A percentile compares a stretch with the other conserved stretches of the same genome.
Evolutionary conservation across 768 basidiomycete genomes (phyloP).

Genomic region (Trametes villosa): DNA sequence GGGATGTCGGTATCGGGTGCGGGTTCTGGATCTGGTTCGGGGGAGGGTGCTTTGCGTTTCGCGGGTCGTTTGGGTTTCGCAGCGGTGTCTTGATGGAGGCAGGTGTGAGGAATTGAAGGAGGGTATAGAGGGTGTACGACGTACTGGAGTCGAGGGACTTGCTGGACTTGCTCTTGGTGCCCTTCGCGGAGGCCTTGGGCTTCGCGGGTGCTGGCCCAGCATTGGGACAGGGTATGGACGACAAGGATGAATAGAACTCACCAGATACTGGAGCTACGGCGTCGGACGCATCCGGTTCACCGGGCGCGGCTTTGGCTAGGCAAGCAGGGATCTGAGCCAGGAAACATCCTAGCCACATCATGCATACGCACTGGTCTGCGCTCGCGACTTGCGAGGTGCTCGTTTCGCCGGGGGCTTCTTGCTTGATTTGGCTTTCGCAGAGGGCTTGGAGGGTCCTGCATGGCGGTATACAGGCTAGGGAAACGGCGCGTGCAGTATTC

Average conservation of each 20-base stretch:
- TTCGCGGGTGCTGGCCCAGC: not conserved
- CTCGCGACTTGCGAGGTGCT: not conserved
- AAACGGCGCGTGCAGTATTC: not conserved
- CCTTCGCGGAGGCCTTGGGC: not conserved
- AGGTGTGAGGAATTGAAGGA: not conserved
- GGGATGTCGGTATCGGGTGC: not conserved
- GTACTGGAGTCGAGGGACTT: not conserved
- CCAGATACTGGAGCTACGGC: not conserved
- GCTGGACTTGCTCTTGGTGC: not conserved
- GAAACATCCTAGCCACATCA: no score
- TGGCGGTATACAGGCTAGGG: not conserved
- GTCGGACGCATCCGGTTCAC: not conserved
- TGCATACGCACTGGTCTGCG: not conserved
- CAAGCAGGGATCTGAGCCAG: no score
- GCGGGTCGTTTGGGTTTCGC: not conserved
- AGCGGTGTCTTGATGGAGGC: not conserved
- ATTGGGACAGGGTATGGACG: not conserved
- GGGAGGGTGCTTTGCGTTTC: slow-evolving; percentile 5
- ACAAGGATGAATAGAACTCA: not conserved
- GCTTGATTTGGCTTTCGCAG: not conserved
- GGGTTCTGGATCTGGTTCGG: not conserved
- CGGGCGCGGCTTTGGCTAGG: no score
- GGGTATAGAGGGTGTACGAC: not conserved
- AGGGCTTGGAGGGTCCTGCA: slow-evolving; percentile 1
- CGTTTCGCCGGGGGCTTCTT: not conserved